A percentile compares a stretch with the other conserved stretches of the same genome.
phyloP scores from a whole-genome alignment of 2,329 filamentous ascomycete species.

The Arachnopeziza araneosa region DNA sequence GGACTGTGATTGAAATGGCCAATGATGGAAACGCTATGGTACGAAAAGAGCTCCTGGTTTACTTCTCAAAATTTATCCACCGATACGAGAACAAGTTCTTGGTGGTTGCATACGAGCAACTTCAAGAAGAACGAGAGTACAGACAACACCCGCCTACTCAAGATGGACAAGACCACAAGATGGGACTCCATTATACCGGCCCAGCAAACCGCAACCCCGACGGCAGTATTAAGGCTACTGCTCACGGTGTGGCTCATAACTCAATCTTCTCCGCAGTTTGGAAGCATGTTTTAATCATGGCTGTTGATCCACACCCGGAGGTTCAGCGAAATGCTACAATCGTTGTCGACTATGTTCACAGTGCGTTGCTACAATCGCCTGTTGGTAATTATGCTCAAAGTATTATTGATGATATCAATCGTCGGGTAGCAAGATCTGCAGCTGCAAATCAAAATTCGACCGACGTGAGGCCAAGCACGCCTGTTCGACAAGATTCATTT shows the following conservation, averaged over 20 bases:
- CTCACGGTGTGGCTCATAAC: slow-evolving; percentile 67
- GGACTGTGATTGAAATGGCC: slow-evolving; percentile 84
- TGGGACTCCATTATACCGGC: slow-evolving; percentile 57
- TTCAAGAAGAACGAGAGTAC: slow-evolving; percentile 75
- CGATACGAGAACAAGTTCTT: slow-evolving; percentile 90
- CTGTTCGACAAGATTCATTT: slow-evolving; percentile 23
- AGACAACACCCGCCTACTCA: slow-evolving; percentile 50
- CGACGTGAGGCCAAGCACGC: slow-evolving; percentile 28
- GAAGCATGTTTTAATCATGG: slow-evolving; percentile 87
- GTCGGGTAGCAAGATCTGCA: slow-evolving; percentile 43
- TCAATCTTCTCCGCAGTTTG: slow-evolving; percentile 91
- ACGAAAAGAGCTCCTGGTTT: slow-evolving; percentile 85
- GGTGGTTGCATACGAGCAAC: slow-evolving; percentile 85
- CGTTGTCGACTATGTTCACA: slow-evolving; percentile 83
- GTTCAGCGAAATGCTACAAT: slow-evolving; percentile 78
- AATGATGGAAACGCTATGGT: slow-evolving; percentile 94
- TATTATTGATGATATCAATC: slow-evolving; percentile 68
- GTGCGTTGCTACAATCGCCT: slow-evolving; percentile 69
- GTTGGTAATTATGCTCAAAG: slow-evolving; percentile 65
- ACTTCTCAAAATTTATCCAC: slow-evolving; percentile 85
- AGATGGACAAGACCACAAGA: slow-evolving; percentile 53
- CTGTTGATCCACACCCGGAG: slow-evolving; percentile 90
- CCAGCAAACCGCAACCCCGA: slow-evolving; percentile 51
- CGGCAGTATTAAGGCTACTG: slow-evolving; percentile 50
- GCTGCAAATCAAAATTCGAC: slow-evolving; percentile 28